A percentile compares a stretch with the other conserved stretches of the same genome.
Evolutionary conservation across 129 eudicot species (phyloP).

Genomic region (Chrysanthemum seticuspe): DNA sequence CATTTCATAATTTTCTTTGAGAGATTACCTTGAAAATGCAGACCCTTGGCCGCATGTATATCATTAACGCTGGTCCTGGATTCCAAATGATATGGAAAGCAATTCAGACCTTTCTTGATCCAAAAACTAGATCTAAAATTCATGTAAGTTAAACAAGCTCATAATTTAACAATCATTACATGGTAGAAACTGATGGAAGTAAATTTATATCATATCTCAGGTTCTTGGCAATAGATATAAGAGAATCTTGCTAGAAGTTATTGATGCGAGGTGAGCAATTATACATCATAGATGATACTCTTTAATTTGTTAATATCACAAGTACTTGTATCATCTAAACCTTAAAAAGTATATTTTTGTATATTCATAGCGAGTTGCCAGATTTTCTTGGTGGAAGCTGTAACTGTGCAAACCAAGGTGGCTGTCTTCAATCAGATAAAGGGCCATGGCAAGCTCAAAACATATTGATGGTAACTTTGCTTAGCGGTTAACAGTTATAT

Average conservation of each 20-base stretch:
- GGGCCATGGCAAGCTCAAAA: conserved; percentile 74
- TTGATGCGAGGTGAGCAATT: conserved; percentile 55
- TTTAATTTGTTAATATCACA: neutral
- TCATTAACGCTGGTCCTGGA: conserved; percentile 74
- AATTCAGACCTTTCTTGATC: conserved; percentile 60
- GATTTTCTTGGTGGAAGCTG: conserved; percentile 73
- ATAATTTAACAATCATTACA: neutral
- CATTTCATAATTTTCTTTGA: neutral
- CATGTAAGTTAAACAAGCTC: conserved; percentile 39
- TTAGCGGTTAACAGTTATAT: neutral
- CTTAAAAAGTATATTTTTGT: conserved; percentile 8
- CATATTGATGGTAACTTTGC: conserved; percentile 40
- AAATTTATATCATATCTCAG: conserved; percentile 30
- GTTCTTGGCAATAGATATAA: conserved; percentile 69
- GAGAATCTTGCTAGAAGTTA: conserved; percentile 64
- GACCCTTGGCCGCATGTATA: conserved; percentile 73
- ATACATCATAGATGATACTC: neutral
- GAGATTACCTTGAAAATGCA: conserved; percentile 25
- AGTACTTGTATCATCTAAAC: neutral
- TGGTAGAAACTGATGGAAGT: neutral
- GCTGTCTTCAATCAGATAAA: conserved; percentile 68
- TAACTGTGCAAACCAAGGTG: conserved; percentile 58
- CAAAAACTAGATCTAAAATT: conserved; percentile 66
- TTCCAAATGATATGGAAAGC: conserved; percentile 69
- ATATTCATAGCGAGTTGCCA: conserved; percentile 55